Evolutionary conservation across 768 basidiomycete species (phyloP), one percentile per base, ranked within the genome.

Genomic region (Lactarius akahatsu): DNA sequence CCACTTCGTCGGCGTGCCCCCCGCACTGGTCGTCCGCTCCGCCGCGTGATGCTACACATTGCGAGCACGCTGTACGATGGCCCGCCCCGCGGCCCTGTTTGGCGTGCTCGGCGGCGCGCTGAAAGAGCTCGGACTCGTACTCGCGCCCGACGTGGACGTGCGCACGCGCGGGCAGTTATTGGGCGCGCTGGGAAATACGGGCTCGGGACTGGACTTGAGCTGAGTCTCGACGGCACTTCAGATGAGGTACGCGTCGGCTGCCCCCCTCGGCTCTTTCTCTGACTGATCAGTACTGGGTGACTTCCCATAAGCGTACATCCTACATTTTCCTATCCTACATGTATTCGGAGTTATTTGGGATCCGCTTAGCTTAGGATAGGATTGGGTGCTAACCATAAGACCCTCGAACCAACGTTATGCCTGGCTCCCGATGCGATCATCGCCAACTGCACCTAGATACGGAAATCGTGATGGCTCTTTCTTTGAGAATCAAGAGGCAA

Each of bases 41-140:
- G 60, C 54, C 57, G 68, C 40, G 69, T 72, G 18, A 66, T 66
- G 26, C 57, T 77, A 11, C 72, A 70, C 45, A 63, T 77, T 23
- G 69, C 74, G 15, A 70, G 69, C 18, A 77, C 77, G 15, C 69
- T 78, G 30, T 77, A 76, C 63, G 77, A 78, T n/a, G 77, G 77
- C 0, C 65, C 73, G 74, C 3, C 77, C 77, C 1, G 74, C 73
- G 8, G 73, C 72, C 18, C 65, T 77, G 20, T 74, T 75, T 69
- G 57, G 62, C 4, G 72, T 70, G 30, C 64, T 77, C 36, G 71
- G 71, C 23, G 63, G 66, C 1, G 60, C 58, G 13, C 59, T 71
- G 16, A 63, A 74, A 23, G 61, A 69, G 11, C 64, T 64, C 34
- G 57, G 71, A 18, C 57, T 67, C 6, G 66, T 67, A 0, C 65